phyloP scores from a whole-genome alignment of 1,139 yeast species.

The Lizanozyma gosingica region DNA sequence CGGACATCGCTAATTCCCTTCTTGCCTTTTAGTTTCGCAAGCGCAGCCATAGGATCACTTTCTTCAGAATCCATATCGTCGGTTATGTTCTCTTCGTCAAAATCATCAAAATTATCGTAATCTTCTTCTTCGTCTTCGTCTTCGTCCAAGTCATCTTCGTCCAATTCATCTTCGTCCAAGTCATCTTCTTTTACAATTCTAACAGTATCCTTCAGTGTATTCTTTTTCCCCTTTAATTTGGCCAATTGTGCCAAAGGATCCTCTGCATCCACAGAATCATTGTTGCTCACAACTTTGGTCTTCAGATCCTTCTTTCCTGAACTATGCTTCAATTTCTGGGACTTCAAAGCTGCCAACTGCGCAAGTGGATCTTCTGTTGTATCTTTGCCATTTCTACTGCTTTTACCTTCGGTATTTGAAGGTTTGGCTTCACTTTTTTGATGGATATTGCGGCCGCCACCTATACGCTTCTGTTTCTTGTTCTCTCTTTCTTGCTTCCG shows the following conservation, averaged over 20 bases:
- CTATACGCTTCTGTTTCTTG: conserved; percentile 36
- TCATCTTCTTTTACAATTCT: conserved; percentile 23
- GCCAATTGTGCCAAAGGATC: conserved; percentile 18
- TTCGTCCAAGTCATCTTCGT: conserved; percentile 9
- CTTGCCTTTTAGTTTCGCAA: not conserved
- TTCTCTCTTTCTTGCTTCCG: conserved; percentile 46
- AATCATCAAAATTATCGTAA: conserved; percentile 13
- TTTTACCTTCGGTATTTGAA: conserved; percentile 2
- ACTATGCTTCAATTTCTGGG: conserved; percentile 8
- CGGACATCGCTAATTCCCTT: not conserved
- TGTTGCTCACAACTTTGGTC: conserved; percentile 9
- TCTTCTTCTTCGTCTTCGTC: conserved; percentile 11
- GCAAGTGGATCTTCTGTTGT: conserved; percentile 1
- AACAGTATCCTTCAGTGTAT: conserved; percentile 4
- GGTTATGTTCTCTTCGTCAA: conserved; percentile 7
- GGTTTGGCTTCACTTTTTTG: conserved; percentile 3
- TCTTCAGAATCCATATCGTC: not conserved
- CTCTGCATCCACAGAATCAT: conserved; percentile 11
- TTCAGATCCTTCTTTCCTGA: conserved; percentile 5
- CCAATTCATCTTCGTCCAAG: conserved; percentile 14
- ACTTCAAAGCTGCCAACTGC: conserved; percentile 13
- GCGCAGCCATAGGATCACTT: not conserved
- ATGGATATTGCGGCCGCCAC: too few species aligned
- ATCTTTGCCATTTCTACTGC: conserved; percentile 1
- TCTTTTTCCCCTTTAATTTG: conserved; percentile 13